These are phyloP conservation scores for Fusarium phyllophilum DNA, from an alignment of 2,329 filamentous ascomycete genomes.

Conservation along the genomic window DNA sequence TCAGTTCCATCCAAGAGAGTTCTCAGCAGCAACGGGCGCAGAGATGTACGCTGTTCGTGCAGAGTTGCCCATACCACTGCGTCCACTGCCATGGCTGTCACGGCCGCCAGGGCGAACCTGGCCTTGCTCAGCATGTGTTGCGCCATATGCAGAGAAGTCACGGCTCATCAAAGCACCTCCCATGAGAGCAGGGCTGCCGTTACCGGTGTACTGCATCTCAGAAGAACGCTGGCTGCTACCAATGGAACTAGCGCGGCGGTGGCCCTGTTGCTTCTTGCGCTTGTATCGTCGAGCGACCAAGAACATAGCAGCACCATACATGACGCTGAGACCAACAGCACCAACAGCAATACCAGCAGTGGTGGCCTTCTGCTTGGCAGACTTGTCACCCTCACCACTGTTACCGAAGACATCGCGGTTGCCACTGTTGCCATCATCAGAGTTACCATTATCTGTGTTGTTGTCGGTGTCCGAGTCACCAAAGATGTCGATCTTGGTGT, in stretches of 20 bases:
- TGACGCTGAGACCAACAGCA: slow-evolving; percentile 79
- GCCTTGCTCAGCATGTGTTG: slow-evolving; percentile 46
- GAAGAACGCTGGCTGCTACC: slow-evolving; percentile 59
- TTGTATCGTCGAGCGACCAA: slow-evolving; percentile 90
- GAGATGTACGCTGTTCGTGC: slow-evolving; percentile 77
- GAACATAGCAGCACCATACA: slow-evolving; percentile 96
- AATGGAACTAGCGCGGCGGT: slow-evolving; percentile 81
- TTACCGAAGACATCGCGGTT: slow-evolving; percentile 55
- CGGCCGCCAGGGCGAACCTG: slow-evolving; percentile 51
- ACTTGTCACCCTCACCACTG: slow-evolving; percentile 59
- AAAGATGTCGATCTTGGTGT: slow-evolving; percentile 72
- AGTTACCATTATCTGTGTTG: slow-evolving; percentile 43
- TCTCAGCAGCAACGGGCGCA: slow-evolving; percentile 90
- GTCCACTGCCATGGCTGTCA: slow-evolving; percentile 75
- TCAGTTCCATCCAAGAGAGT: slow-evolving; percentile 94
- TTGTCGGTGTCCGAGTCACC: slow-evolving; percentile 54
- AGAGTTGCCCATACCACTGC: slow-evolving; percentile 62
- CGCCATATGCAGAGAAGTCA: slow-evolving; percentile 66
- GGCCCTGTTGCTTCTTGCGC: slow-evolving; percentile 80
- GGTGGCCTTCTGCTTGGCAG: slow-evolving; percentile 69
- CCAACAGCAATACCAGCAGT: slow-evolving; percentile 79
- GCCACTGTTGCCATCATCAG: slow-evolving; percentile 51
- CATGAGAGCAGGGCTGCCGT: slow-evolving; percentile 72
- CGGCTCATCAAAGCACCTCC: slow-evolving; percentile 71
- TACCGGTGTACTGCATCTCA: slow-evolving; percentile 62